Base-by-base conservation (phyloP, 108 stramenopile genomes). In the Fragilaria crotonensis region DNA sequence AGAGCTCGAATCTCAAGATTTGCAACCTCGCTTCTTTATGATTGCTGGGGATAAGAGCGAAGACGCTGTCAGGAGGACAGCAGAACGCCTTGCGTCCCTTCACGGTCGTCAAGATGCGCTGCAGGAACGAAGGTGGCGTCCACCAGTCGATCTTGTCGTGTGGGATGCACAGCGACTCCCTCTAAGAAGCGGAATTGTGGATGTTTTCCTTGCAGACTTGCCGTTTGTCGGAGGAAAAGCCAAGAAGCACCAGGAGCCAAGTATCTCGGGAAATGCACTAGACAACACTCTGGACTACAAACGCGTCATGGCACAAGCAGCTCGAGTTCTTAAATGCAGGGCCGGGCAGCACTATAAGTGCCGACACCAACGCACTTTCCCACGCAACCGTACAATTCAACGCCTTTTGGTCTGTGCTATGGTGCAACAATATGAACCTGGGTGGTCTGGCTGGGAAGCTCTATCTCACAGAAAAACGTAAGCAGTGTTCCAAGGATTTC, bases 81-180 rank as follows among this genome's bases (percentile, higher is more conserved):
- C 36, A 27, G 0, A 61, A 33, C 55, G 69, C 4, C 27, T 71
- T 29, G 31, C 11, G 21, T 2, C 47, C 28, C 7, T 2, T 26
- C 19, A 31, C 4, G 14, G 44, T 30, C 22, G 14, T 2, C 17
- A 26, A 3, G 54, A 25, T 31, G 11, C 29, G 4, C 7, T 44
- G 31, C 5, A 33, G 22, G 28, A 25, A 1, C 33, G 66, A 18
- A 32, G 4, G 22, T n/a, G 49, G 4, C 47, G 29, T 26, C 46
- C 31, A 41, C 32, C 68, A 52, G 45, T 77, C 7, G 76, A 77
- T 57, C 32, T 77, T 51, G 65, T 75, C 14, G 61, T 71, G 14
- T 78, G 77, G 77, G 77, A 78, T 63, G 68, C 72, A 20, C 68
- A 70, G 31, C 47, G 50, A 27, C 33, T 73, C 26, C 72, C 77